A percentile compares a stretch with the other conserved stretches of the same genome.
Conservation (phyloP, 106 monocot species). For the Dioscorea zingiberensis region DNA sequence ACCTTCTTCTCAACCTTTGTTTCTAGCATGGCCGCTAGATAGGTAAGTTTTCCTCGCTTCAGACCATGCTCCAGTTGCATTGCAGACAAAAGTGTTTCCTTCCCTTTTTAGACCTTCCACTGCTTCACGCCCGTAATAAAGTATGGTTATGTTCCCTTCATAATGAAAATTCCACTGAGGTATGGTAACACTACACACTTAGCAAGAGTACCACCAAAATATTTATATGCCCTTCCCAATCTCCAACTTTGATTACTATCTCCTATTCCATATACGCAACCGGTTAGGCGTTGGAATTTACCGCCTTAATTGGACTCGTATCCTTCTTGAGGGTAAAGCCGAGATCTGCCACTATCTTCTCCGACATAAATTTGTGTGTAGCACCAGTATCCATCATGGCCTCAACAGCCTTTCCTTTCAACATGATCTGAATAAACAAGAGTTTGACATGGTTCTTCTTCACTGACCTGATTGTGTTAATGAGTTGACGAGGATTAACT, state of each 20-base stretch:
- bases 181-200: background rate
- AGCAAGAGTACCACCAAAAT: background rate
- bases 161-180: background rate
- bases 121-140: background rate
- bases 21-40: background rate
- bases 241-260: background rate
- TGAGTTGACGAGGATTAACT: background rate
- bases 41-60: background rate
- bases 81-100: background rate
- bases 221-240: background rate
- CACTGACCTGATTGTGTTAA: too few species aligned
- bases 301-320: background rate
- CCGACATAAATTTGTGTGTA: background rate
- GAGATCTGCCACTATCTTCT: background rate
- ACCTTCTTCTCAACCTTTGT: background rate
- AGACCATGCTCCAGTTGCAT: background rate
- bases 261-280: background rate
- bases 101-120: background rate
- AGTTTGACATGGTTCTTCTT: background rate
- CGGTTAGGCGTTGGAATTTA: background rate
- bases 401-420: background rate
- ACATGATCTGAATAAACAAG: background rate
- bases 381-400: background rate
- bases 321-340: background rate
- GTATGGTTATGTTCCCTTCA: background rate